Conservation (phyloP, 768 basidiomycete genomes). For the Tylopilus sp. region DNA sequence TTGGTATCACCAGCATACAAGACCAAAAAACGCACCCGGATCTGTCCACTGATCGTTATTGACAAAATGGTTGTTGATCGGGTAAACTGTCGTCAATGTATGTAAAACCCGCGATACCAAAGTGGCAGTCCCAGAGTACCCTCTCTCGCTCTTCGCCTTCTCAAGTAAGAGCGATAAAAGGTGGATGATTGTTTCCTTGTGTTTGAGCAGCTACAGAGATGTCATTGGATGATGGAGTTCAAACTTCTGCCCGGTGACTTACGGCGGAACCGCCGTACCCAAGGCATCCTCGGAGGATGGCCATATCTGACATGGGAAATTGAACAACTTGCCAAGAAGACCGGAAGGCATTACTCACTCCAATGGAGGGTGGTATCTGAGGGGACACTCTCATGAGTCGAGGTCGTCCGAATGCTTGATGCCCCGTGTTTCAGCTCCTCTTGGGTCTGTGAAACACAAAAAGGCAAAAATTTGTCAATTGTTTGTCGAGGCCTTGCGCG, state of each 20-base stretch:
- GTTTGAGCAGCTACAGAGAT: slow-evolving; percentile 56
- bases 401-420: slow-evolving; percentile 79
- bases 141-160: slow-evolving; percentile 83
- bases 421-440: slow-evolving; percentile 89
- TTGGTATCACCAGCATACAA: slow-evolving; percentile 5
- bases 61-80: slow-evolving; percentile 74
- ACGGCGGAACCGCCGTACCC: slow-evolving; percentile 69
- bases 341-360: slow-evolving; percentile 50
- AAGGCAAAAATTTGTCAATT: slow-evolving; percentile 75
- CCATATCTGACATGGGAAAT: slow-evolving; percentile 51
- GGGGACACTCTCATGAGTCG: slow-evolving; percentile 65
- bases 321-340: background rate
- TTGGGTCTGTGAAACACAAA: slow-evolving; percentile 72
- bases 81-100: slow-evolving; percentile 73
- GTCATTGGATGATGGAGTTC: background rate
- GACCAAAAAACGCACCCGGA: slow-evolving; percentile 47
- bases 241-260: slow-evolving; percentile 21
- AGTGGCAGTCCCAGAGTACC: slow-evolving; percentile 77
- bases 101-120: slow-evolving; percentile 73
- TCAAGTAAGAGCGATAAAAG: slow-evolving; percentile 67
- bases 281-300: slow-evolving; percentile 78
- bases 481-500: slow-evolving; percentile 73
- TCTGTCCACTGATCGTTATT: slow-evolving; percentile 79
- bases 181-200: slow-evolving; percentile 61
- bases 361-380: slow-evolving; percentile 91